These are phyloP conservation scores for Pichia cactophila DNA, from an alignment of 1,139 yeast species.

Conservation along the genomic window DNA sequence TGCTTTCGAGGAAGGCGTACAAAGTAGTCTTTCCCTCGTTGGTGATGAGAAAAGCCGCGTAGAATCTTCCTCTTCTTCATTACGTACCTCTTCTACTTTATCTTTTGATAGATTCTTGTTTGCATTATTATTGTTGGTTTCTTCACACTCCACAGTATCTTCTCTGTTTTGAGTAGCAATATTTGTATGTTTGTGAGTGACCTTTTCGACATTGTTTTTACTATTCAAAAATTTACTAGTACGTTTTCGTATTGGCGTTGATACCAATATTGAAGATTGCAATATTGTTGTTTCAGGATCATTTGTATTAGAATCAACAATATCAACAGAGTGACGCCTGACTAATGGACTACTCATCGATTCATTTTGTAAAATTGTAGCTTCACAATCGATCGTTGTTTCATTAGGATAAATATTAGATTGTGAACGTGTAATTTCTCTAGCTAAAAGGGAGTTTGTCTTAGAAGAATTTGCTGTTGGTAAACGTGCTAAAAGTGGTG, in stretches of 20 bases:
- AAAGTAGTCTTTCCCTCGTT: constrained; percentile 25
- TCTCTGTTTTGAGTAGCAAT: not conserved
- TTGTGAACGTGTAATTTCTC: constrained; percentile 3
- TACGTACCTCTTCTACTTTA: not conserved
- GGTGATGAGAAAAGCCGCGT: constrained; percentile 31
- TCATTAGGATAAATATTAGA: constrained; percentile 7
- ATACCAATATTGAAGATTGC: constrained; percentile 7
- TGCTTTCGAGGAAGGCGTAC: constrained; percentile 41
- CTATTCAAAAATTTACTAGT: not conserved
- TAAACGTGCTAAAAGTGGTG: constrained; percentile 4
- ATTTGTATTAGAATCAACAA: not conserved
- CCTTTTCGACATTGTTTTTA: not conserved
- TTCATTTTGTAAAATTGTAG: constrained; percentile 5
- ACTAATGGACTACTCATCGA: constrained; percentile 7
- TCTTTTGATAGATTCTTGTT: not conserved
- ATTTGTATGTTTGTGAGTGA: no score
- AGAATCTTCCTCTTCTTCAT: constrained; percentile 2
- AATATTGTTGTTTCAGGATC: constrained; percentile 14
- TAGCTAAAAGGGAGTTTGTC: constrained; percentile 1
- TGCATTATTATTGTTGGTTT: not conserved
- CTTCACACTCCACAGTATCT: not conserved
- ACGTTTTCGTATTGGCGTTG: constrained; percentile 9
- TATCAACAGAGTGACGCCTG: constrained; percentile 5
- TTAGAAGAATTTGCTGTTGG: not conserved
- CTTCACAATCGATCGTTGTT: not conserved